A percentile compares a stretch with the other conserved stretches of the same genome.
phyloP scores from a whole-genome alignment of 2,329 filamentous ascomycete genomes.

The Colletotrichum tabaci region DNA sequence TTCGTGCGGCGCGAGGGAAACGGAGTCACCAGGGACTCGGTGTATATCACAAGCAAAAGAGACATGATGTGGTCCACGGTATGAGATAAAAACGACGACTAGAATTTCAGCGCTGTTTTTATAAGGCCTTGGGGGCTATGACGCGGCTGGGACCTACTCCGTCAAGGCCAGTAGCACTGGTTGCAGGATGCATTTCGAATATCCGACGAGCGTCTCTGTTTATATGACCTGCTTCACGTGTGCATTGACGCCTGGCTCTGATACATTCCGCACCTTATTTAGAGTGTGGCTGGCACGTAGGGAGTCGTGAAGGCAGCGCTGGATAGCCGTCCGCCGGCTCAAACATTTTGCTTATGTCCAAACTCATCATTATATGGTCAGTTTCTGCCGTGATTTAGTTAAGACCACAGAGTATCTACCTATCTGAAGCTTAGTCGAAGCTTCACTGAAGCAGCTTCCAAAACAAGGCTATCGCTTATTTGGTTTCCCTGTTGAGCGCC shows the following conservation, averaged over 20 bases:
- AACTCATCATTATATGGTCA: not conserved
- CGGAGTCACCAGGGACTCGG: slow-evolving; percentile 35
- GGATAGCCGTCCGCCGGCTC: not conserved
- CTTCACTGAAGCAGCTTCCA: not conserved
- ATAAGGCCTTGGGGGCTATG: slow-evolving; percentile 3
- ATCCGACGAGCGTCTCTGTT: slow-evolving; percentile 19
- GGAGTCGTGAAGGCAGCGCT: no score
- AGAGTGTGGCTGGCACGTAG: no score
- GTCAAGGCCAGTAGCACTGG: slow-evolving; percentile 16
- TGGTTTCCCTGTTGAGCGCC: not conserved
- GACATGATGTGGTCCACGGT: slow-evolving; percentile 38
- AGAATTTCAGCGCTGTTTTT: slow-evolving; percentile 24
- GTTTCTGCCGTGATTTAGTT: not conserved
- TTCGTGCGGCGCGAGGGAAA: slow-evolving; percentile 31
- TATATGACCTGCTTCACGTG: not conserved
- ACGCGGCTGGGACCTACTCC: not conserved
- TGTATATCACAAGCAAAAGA: slow-evolving; percentile 42
- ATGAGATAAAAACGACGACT: slow-evolving; percentile 39
- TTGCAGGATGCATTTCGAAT: slow-evolving; percentile 17
- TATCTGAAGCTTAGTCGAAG: not conserved
- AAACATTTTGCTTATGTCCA: not conserved
- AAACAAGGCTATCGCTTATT: slow-evolving; percentile 18
- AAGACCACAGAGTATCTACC: not conserved
- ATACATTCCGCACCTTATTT: no score
- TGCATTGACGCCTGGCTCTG: not conserved